Conservation (phyloP, 2,329 filamentous ascomycete genomes). For the Alternaria dauci region DNA sequence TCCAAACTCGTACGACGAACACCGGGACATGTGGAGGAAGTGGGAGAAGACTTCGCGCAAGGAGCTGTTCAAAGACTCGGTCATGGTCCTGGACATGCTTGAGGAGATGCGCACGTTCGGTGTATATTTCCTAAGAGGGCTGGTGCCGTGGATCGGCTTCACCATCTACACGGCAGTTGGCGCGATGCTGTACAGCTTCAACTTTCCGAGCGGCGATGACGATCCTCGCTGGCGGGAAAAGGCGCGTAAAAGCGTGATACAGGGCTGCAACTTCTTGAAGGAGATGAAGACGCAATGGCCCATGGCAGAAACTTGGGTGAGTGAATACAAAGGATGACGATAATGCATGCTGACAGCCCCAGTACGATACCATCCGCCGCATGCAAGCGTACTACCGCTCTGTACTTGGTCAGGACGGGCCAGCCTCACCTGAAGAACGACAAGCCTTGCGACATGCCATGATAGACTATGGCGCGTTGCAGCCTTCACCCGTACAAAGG, state of each 20-base stretch:
- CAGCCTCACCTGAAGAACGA: conserved; percentile 50
- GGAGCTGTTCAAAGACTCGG: conserved; percentile 49
- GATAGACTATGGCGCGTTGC: conserved; percentile 53
- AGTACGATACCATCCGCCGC: conserved; percentile 54
- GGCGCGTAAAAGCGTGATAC: conserved; percentile 46
- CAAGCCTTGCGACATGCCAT: conserved; percentile 49
- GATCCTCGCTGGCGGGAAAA: conserved; percentile 45
- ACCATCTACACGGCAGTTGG: conserved; percentile 54
- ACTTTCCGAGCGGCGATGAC: conserved; percentile 49
- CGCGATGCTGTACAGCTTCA: conserved; percentile 52
- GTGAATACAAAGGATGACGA: background rate
- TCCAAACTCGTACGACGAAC: conserved; percentile 44
- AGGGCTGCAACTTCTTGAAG: conserved; percentile 50
- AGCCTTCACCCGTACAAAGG: conserved; percentile 50
- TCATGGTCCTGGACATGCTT: conserved; percentile 52
- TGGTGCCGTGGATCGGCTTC: conserved; percentile 55
- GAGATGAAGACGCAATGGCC: conserved; percentile 55
- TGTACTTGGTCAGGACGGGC: conserved; percentile 43
- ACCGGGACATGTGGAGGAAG: conserved; percentile 45
- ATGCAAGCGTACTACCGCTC: conserved; percentile 54
- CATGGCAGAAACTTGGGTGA: conserved; percentile 53
- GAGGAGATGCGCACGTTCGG: conserved; percentile 54
- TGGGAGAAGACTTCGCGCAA: conserved; percentile 50
- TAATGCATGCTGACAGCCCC: conserved; percentile 6
- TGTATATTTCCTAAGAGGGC: conserved; percentile 50